A percentile compares a stretch with the other conserved stretches of the same genome.
Conservation (phyloP, 768 basidiomycete genomes). For the Termitomyces sp. region DNA sequence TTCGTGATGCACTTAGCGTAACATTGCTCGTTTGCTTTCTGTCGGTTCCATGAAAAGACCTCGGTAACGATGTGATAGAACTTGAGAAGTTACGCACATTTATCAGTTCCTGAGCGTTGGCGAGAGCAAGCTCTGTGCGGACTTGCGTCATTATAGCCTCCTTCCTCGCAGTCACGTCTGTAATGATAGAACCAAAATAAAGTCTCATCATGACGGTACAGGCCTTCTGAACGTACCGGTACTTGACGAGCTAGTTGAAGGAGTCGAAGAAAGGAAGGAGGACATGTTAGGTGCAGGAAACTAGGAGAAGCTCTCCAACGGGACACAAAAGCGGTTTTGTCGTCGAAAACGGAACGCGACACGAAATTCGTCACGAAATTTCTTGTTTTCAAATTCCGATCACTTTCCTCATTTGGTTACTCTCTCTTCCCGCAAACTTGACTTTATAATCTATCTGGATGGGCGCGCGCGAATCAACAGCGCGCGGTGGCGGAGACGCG, state of each 20-base stretch:
- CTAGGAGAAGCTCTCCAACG: background rate
- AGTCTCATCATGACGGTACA: background rate
- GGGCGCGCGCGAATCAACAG: constrained; percentile 69
- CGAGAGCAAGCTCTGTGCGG: constrained; percentile 64
- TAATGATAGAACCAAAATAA: background rate
- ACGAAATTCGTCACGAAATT: constrained; percentile 16
- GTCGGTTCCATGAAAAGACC: background rate
- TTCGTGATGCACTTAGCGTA: constrained; percentile 75
- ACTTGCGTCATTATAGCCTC: constrained; percentile 62
- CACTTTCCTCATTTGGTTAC: constrained; percentile 8
- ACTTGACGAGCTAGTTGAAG: background rate
- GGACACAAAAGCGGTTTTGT: background rate
- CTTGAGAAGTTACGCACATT: constrained; percentile 42
- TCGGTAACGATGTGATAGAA: background rate
- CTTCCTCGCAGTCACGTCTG: constrained; percentile 46
- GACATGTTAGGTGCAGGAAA: constrained; percentile 4
- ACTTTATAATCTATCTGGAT: constrained; percentile 40
- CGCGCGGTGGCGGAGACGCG: constrained; percentile 22
- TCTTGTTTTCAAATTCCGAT: constrained; percentile 13
- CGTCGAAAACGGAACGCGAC: background rate
- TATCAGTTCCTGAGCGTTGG: constrained; percentile 80
- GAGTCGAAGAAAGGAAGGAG: constrained; percentile 2
- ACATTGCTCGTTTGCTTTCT: constrained; percentile 83
- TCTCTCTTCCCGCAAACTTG: background rate
- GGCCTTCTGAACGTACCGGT: background rate